Percentiles rank a stretch among this genome's conserved stretches.
These are phyloP conservation scores for Phaeomoniella chlamydospora DNA, from an alignment of 2,329 filamentous ascomycete genomes.

Conservation along the genomic window DNA sequence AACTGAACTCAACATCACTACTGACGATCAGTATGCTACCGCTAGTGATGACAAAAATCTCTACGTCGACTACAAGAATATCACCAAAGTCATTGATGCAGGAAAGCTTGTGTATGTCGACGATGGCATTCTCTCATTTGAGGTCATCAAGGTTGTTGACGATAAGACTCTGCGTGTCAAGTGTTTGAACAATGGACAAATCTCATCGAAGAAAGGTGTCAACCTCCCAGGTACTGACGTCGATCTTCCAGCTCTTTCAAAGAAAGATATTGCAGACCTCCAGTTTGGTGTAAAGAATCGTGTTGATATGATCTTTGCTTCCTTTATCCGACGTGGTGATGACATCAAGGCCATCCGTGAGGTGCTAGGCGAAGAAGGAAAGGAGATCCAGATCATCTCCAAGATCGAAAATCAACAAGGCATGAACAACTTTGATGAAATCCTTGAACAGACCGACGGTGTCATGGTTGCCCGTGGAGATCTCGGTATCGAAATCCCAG, in stretches of 20 bases:
- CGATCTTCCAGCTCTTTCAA: slow-evolving; percentile 88
- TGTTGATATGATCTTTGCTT: slow-evolving; percentile 98
- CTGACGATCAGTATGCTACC: slow-evolving; percentile 81
- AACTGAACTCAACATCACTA: slow-evolving; percentile 85
- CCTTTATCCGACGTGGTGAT: slow-evolving; percentile 87
- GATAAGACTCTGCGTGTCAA: slow-evolving; percentile 76
- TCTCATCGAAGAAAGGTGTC: slow-evolving; percentile 97
- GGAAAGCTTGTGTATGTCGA: slow-evolving; percentile 97
- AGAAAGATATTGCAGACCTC: slow-evolving; percentile 95
- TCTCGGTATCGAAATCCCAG: slow-evolving; percentile 95
- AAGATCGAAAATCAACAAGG: slow-evolving; percentile 99
- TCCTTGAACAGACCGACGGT: slow-evolving; percentile 88
- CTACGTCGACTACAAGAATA: slow-evolving; percentile 99
- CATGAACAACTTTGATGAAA: slow-evolving; percentile 98
- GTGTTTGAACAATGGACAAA: slow-evolving; percentile 94
- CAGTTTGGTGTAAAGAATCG: slow-evolving; percentile 95
- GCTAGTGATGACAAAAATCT: slow-evolving; percentile 83
- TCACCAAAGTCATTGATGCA: slow-evolving; percentile 88
- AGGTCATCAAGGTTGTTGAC: slow-evolving; percentile 77
- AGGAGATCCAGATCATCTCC: slow-evolving; percentile 97
- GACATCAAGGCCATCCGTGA: slow-evolving; percentile 88
- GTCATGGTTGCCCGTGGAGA: slow-evolving; percentile 99
- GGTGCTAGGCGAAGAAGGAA: slow-evolving; percentile 80
- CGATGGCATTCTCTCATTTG: slow-evolving; percentile 92
- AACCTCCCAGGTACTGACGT: slow-evolving; percentile 98